phyloP scores from a whole-genome alignment of 768 basidiomycete species.

The Amanita rimosa region DNA sequence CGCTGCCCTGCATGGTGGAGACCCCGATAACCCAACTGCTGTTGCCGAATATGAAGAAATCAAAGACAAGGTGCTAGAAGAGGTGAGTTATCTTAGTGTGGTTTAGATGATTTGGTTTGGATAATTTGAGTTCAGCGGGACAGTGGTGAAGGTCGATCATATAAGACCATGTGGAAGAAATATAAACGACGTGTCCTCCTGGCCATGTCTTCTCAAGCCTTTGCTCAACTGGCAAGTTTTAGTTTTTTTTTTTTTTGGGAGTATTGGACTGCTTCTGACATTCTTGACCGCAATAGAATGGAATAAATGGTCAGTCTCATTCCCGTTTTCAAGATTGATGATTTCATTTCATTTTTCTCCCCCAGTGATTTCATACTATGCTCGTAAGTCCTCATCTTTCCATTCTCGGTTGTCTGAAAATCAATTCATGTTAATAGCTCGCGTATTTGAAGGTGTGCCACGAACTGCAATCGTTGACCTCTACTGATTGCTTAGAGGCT shows the following conservation, averaged over 20 bases:
- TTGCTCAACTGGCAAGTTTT: constrained; percentile 83
- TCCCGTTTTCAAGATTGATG: constrained; percentile 5
- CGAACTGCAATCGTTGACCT: not conserved
- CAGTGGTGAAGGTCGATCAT: constrained; percentile 65
- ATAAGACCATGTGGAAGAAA: constrained; percentile 73
- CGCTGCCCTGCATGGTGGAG: constrained; percentile 80
- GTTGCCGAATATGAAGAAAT: constrained; percentile 85
- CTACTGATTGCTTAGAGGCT: constrained; percentile 45
- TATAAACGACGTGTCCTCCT: constrained; percentile 84
- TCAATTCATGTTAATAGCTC: constrained; percentile 30
- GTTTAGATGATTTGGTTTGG: not conserved
- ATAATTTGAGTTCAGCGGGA: constrained; percentile 39
- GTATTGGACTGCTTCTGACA: constrained; percentile 1
- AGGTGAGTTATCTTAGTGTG: constrained; percentile 28
- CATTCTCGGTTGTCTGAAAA: not conserved
- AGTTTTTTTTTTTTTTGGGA: constrained; percentile 2
- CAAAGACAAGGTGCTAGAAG: constrained; percentile 64
- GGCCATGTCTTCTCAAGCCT: constrained; percentile 92
- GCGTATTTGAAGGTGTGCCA: constrained; percentile 78
- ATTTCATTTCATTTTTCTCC: not conserved
- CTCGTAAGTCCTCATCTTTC: constrained; percentile 43
- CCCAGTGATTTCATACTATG: constrained; percentile 90
- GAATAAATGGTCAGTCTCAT: constrained; percentile 70
- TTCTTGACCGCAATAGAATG: constrained; percentile 49
- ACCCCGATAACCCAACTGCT: constrained; percentile 55